Evolutionary conservation across 1,139 yeast species (phyloP).

Genomic region (Pichiaceae sp.): DNA sequence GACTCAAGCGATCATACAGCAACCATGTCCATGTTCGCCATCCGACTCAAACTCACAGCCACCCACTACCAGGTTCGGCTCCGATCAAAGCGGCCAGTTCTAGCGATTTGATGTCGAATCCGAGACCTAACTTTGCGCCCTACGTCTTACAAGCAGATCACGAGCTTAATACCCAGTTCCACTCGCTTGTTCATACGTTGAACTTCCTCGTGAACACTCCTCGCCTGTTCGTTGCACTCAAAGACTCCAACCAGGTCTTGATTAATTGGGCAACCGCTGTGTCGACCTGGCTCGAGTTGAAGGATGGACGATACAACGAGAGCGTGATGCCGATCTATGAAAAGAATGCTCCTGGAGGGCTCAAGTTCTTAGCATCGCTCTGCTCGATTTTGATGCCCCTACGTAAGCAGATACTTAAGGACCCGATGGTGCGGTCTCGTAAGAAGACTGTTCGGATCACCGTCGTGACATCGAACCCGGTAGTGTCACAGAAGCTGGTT

Average conservation of each 20-base stretch:
- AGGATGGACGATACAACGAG: conserved; percentile 31
- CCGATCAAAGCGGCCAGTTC: neutral
- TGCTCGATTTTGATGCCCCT: conserved; percentile 36
- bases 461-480: conserved; percentile 49
- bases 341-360: conserved; percentile 5
- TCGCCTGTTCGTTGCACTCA: conserved; percentile 28
- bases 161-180: conserved; percentile 31
- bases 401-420: conserved; percentile 27
- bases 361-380: conserved; percentile 38
- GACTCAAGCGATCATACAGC: conserved; percentile 25
- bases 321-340: conserved; percentile 2
- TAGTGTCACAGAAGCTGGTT: conserved; percentile 45
- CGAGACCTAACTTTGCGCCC: conserved; percentile 23
- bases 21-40: conserved; percentile 1
- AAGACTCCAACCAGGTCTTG: conserved; percentile 22
- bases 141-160: conserved; percentile 33
- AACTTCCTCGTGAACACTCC: conserved; percentile 38
- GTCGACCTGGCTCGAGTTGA: conserved; percentile 46
- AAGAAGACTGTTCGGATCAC: conserved; percentile 35
- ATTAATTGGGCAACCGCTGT: conserved; percentile 47
- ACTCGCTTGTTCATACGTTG: conserved; percentile 31
- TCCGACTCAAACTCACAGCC: neutral
- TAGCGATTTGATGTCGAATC: neutral
- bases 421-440: conserved; percentile 25
- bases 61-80: neutral